Conservation (phyloP, 1,284 basidiomycete genomes). For the Ustanciosporium gigantosporum region DNA sequence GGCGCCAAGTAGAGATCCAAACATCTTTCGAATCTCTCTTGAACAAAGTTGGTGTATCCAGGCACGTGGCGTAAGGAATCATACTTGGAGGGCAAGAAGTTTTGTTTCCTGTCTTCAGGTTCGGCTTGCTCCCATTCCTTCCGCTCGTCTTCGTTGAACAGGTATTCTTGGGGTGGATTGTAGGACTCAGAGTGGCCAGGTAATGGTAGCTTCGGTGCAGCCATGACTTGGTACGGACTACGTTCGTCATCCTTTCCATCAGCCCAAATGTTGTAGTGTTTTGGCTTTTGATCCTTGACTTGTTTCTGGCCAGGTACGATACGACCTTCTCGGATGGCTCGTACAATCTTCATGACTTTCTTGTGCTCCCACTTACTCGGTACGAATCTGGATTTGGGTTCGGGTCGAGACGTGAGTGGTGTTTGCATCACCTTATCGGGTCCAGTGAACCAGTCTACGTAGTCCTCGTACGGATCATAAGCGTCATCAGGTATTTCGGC, state of each 20-base stretch:
- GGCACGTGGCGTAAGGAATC: conserved; percentile 84
- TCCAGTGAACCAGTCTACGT: conserved; percentile 94
- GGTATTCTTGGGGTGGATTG: conserved; percentile 96
- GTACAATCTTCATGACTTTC: conserved; percentile 99
- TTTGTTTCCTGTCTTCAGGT: conserved; percentile 85
- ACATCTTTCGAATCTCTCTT: conserved; percentile 90
- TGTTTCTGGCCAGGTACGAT: conserved; percentile 84
- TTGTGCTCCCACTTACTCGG: conserved; percentile 99
- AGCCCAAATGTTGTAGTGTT: conserved; percentile 89
- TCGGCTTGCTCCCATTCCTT: conserved; percentile 83
- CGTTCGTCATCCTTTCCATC: conserved; percentile 62
- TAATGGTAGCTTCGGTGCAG: conserved; percentile 86
- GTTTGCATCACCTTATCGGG: conserved; percentile 90
- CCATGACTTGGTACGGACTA: conserved; percentile 65
- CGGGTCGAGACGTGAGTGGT: conserved; percentile 86
- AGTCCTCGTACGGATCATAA: conserved; percentile 83
- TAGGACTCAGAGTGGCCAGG: conserved; percentile 94
- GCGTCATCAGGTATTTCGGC: conserved; percentile 87
- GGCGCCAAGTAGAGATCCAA: conserved; percentile 97
- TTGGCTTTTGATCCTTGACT: conserved; percentile 68
- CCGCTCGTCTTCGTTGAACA: conserved; percentile 84
- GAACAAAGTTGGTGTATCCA: conserved; percentile 87
- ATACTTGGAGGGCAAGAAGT: conserved; percentile 88
- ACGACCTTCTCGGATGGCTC: conserved; percentile 91
- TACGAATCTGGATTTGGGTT: conserved; percentile 94